Percentiles rank a stretch among this genome's conserved stretches.
These are phyloP conservation scores for Spergularia bocconei DNA, from an alignment of 148 eudicot genomes.

Conservation along the genomic window DNA sequence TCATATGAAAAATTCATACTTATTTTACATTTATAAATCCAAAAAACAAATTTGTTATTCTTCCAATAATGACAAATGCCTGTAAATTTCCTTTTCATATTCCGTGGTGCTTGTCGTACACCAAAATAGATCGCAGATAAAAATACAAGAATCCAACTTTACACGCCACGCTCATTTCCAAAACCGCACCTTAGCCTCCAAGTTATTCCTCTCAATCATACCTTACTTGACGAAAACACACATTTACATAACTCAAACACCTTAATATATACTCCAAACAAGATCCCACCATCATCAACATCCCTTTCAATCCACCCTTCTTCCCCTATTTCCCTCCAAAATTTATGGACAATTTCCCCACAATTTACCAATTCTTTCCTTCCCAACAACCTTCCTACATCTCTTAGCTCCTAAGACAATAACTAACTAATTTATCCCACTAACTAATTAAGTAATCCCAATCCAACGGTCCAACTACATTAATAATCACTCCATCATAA, in stretches of 20 bases:
- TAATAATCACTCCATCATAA: neutral
- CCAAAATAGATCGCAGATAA: too few species aligned
- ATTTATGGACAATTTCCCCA: neutral
- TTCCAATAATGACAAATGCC: too few species aligned
- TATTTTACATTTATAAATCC: too few species aligned
- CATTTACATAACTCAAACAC: conserved; percentile 8
- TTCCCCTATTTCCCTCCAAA: neutral
- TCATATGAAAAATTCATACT: too few species aligned
- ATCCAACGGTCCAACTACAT: neutral
- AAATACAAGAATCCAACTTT: too few species aligned
- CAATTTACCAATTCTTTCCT: neutral
- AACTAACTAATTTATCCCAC: neutral
- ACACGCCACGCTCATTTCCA: neutral
- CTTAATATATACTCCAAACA: conserved; percentile 5
- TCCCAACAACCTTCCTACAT: neutral
- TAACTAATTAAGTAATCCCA: neutral
- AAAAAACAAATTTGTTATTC: too few species aligned
- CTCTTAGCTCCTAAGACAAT: conserved; percentile 6
- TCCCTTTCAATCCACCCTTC: conserved; percentile 21
- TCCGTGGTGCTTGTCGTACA: too few species aligned
- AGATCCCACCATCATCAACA: neutral
- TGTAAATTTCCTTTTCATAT: too few species aligned
- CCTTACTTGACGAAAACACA: neutral
- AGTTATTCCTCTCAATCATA: conserved; percentile 14
- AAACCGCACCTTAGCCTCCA: conserved; percentile 17